Evolutionary conservation across 202 grass and related monocot genomes (phyloP), one percentile per base, ranked within the genome.

Genomic region (Brachypodium distachyon): DNA sequence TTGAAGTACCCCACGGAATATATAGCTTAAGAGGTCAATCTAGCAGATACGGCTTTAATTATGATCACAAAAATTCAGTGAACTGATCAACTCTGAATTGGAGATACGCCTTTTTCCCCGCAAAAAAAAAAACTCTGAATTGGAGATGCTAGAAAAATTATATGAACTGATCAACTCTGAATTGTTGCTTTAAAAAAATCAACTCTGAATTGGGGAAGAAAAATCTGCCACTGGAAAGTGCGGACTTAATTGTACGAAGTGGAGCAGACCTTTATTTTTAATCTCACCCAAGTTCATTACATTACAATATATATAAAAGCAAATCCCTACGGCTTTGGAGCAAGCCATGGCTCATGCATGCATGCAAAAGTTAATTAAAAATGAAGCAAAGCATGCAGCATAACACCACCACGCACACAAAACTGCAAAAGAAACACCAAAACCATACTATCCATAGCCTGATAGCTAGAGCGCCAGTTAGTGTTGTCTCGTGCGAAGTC

Each of bases 401-500:
- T 33, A 34, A 23, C 23, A 44, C 14, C 39, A 44, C 7, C 23
- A 12, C 33, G n/a, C n/a, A n/a, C n/a, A n/a, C n/a, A n/a, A n/a
- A n/a, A n/a, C n/a, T n/a, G n/a, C n/a, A n/a, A n/a, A n/a, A n/a
- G n/a, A n/a, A n/a, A n/a, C n/a, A n/a, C n/a, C n/a, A n/a, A n/a
- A n/a, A 58, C 17, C 18, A 28, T 17, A 65, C 10, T 46, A 38
- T 53, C 38, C 72, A 22, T 46, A 44, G 23, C 31, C 31, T 61
- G 63, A 61, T n/a, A n/a, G n/a, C 16, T 1, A 11, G 31, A 40
- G 61, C n/a, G n/a, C 33, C 33, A 13, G 25, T 48, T 61, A 80
- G 86, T 70, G 86, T 80, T 55, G 23, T 69, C 61, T 76, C 81
- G 81, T 80, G 86, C 21, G n/a, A 42, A 79, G 85, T 88, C 80